Base-by-base conservation (phyloP, 257 asterid species). In the Capsicum pubescens region DNA sequence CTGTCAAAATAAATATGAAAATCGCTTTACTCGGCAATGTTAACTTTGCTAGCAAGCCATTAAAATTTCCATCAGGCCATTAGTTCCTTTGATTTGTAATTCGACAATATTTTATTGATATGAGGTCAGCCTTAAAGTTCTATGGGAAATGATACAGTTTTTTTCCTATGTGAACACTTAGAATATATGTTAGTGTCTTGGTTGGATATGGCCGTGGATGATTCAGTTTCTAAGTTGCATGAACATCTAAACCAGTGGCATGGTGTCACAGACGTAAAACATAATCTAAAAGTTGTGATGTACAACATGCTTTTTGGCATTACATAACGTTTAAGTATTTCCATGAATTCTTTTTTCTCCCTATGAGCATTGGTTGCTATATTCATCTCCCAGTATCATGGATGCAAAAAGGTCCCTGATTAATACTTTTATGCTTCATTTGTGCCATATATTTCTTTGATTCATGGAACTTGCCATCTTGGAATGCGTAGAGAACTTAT, bases 271-370 rank as follows among this genome's bases (percentile, higher is more conserved):
- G 19, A 5, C 48, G 7, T 66, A 44, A 13, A 66, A 66, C 72
- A 13, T 66, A 66, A 66, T 66, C 36, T 32, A 32, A 8, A 66
- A 35, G 46, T 32, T 32, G 72, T 66, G 48, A 66, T 32, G 72
- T 66, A 66, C 46, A 66, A 66, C 19, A 32, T 32, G 72, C 17
- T 42, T 70, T 56, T 9, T 70, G 56, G 55, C 56, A 9, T 58
- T 70, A 44, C 32, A 26, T 26, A 39, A 39, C 5, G 44, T 39
- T 39, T 3, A 44, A 10, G 16, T 70, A 70, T n/a, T 70, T 70
- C 79, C 56, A 4, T 70, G 56, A 70, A 42, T 70, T 16, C 32
- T 17, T 17, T 70, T 70, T 70, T 70, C 78, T 70, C 78, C 56
- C 6, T 39, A 9, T 17, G 78, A 70, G 15, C 56, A 61, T 9